Base-by-base conservation (phyloP, 2,329 filamentous ascomycete genomes). In the Pseudogymnoascus sp. region DNA sequence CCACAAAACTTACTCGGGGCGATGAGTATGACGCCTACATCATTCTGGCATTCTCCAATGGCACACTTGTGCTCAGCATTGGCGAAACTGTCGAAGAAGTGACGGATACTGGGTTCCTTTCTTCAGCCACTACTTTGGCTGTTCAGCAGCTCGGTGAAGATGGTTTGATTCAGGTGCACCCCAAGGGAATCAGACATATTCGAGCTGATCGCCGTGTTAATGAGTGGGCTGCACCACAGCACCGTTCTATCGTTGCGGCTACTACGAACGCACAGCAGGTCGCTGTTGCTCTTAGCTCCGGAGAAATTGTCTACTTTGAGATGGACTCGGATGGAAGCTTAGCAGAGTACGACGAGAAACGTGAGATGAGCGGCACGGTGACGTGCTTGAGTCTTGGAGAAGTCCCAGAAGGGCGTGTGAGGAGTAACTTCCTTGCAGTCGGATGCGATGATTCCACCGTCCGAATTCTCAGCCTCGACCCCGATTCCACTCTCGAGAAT, bases 391-490 rank as follows among this genome's bases (percentile, higher is more conserved):
- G 92, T 68, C 80, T 99, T 59, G 94, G 93, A 2, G 89, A 94
- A 60, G 92, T 97, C 11, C 93, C 94, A 0, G 89, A 95, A 74
- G 94, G 95, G 29, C 86, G 92, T 58, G 79, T 93, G 41, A 83
- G 95, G 72, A 96, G 92, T 72, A 91, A 90, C 1, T 99, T 95
- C 76, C 80, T 97, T 60, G 95, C 95, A 44, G 93, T 99, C 47
- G 95, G 95, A 5, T 97, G 93, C 71, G 94, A 97, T 69, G 94
- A 99, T 74, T 92, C 90, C 63, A 97, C 94, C 0, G 94, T 99
- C 60, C 89, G 94, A 60, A 91, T 99, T 60, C 82, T 96, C 61
- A 96, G 92, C 70, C 77, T 97, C 31, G 91, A 95, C 69, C 91
- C 92, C 0, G 92, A 97, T 66, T 89, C 90, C 2, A 96, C 92